Evolutionary conservation across 257 asterid species (phyloP), one percentile per base, ranked within the genome.

Genomic region (Rehmannia glutinosa): DNA sequence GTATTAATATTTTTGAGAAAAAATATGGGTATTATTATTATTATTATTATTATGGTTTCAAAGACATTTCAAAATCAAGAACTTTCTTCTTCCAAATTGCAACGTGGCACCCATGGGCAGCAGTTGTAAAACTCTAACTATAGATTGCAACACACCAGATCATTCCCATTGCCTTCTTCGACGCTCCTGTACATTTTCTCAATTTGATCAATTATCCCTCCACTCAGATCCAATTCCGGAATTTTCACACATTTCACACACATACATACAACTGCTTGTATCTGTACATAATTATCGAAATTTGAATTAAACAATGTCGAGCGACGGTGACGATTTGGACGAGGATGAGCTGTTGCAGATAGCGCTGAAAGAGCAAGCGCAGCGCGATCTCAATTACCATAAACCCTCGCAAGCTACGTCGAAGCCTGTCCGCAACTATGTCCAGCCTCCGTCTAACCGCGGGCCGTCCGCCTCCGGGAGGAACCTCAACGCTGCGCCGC

Each of bases 301-400:
- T 62, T 49, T 51, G 5, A 8, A 19, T 42, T 13, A 16, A 62
- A 73, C n/a, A 70, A 90, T 93, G 99, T 83, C 97, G 69, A 85
- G 84, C 82, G 97, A 81, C 69, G 81, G 87, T 64, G 95, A 89
- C 66, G 95, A 78, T 70, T 67, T 87, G 51, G 96, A 92, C 64
- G 99, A 93, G 75, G 99, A 93, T 25, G 96, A 88, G 88, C 92
- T 93, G 53, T 67, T 93, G 74, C 99, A 90, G 87, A 86, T 87
- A 87, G 99, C 99, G 64, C 83, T 90, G 77, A 83, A 82, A 43
- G 97, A 93, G 83, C 99, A 93, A 62, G 43, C 92, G 17, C 81
- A 82, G 50, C 94, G 97, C 62, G 84, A 87, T 73, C 82, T 80
- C 78, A 90, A 75, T 77, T 90, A 79, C 76, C 84, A 66, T 47